A percentile compares a stretch with the other conserved stretches of the same genome.
Conservation (phyloP, 306 rosid genomes). For the Pyrus betulifolia region DNA sequence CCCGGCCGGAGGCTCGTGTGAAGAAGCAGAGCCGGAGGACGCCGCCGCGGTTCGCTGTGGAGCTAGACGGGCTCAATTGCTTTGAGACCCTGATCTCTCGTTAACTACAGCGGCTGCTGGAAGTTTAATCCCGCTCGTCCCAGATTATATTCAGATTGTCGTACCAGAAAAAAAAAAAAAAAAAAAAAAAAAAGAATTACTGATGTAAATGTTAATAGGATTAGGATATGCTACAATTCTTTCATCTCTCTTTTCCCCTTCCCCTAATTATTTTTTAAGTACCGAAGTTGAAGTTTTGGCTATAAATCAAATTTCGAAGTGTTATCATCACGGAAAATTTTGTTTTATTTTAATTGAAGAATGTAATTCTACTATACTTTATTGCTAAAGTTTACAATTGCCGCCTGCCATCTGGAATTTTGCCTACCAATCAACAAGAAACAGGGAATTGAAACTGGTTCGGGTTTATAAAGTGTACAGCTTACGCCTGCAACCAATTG, state of each 20-base stretch:
- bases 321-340: no score
- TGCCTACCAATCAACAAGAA: no score
- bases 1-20: not conserved
- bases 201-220: not conserved
- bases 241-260: not conserved
- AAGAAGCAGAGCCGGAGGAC: not conserved
- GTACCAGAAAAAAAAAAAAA: no score
- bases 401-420: no score
- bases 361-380: no score
- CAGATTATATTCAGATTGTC: not conserved
- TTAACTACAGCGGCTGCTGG: not conserved
- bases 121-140: not conserved
- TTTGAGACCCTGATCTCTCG: constrained; percentile 29
- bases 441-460: no score
- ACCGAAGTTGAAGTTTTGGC: not conserved
- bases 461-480: no score
- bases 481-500: no score
- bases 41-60: constrained; percentile 21
- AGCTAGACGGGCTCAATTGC: constrained; percentile 38
- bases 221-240: not conserved
- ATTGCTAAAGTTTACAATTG: no score
- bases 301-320: no score
- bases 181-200: not conserved
- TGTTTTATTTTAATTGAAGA: no score
- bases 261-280: not conserved